Evolutionary conservation across 805 yeast species (phyloP).

Genomic region (Yarrowia osloensis): DNA sequence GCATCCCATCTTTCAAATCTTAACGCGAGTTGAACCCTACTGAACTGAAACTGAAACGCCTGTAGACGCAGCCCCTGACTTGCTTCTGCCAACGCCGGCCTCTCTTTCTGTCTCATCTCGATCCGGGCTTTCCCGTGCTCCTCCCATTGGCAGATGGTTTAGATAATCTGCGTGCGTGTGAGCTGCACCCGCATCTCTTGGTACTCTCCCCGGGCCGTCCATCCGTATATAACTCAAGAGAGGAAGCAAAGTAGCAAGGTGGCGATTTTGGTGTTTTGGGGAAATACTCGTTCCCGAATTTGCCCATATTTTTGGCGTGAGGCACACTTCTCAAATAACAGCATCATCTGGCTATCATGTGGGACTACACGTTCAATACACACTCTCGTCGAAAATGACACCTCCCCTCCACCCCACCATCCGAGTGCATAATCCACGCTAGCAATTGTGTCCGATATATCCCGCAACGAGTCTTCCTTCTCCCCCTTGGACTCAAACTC

Average conservation of each 20-base stretch:
- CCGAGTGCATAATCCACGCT: background rate
- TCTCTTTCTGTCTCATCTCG: background rate
- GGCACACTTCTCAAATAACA: too few species aligned
- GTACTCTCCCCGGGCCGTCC: background rate
- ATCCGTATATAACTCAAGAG: background rate
- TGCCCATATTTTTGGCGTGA: too few species aligned
- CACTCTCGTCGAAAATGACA: too few species aligned
- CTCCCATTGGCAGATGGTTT: slow-evolving; percentile 25
- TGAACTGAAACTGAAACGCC: background rate
- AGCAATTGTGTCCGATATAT: background rate
- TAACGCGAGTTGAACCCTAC: too few species aligned
- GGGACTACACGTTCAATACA: too few species aligned
- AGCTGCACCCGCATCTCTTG: slow-evolving; percentile 18
- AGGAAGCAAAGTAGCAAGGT: background rate
- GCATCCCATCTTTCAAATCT: too few species aligned
- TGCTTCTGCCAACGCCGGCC: background rate
- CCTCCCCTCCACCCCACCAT: background rate
- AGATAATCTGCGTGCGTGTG: slow-evolving; percentile 20
- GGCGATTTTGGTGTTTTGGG: too few species aligned
- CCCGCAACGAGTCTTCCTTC: background rate
- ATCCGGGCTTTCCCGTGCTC: background rate
- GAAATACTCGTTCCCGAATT: too few species aligned
- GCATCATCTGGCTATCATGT: too few species aligned
- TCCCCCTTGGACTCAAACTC: too few species aligned
- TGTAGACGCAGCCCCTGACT: background rate